Evolutionary conservation across 2,329 filamentous ascomycete species (phyloP).

Genomic region (Pseudogymnoascus sp.): DNA sequence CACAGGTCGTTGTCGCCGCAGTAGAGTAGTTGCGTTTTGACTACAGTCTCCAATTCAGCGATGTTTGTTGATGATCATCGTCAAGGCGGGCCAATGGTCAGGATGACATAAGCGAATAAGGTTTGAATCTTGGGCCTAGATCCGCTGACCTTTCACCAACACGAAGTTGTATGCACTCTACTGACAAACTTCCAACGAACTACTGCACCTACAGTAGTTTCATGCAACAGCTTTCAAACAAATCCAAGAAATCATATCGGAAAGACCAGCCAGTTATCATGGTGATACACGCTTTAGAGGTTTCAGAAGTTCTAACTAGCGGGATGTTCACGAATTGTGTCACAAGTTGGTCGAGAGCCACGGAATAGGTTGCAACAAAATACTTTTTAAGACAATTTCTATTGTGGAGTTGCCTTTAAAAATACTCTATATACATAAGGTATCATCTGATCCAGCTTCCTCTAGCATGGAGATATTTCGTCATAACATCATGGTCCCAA

Average conservation of each 20-base stretch:
- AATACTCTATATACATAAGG: slow-evolving; percentile 6
- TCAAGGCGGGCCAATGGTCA: slow-evolving; percentile 6
- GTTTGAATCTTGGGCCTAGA: slow-evolving; percentile 2
- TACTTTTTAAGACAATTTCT: not conserved
- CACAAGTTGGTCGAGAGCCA: not conserved
- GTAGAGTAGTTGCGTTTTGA: slow-evolving; percentile 6
- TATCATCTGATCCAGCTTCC: slow-evolving; percentile 5
- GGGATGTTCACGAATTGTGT: not conserved
- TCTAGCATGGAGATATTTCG: slow-evolving; percentile 8
- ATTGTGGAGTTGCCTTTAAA: not conserved
- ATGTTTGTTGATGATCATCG: slow-evolving; percentile 9
- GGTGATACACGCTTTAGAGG: not conserved
- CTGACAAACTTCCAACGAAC: not conserved
- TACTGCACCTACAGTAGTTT: not conserved
- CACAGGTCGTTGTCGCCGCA: not conserved
- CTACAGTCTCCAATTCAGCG: not conserved
- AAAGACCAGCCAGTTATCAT: not conserved
- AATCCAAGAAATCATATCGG: not conserved
- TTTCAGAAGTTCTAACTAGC: not conserved
- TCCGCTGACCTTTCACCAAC: slow-evolving; percentile 2
- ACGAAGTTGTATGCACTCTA: not conserved
- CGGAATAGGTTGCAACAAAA: not conserved
- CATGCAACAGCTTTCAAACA: not conserved
- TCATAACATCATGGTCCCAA: slow-evolving; percentile 2
- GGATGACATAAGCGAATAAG: slow-evolving; percentile 7